phyloP scores from a whole-genome alignment of 108 stramenopile genomes.

The Skeletonema grethae region DNA sequence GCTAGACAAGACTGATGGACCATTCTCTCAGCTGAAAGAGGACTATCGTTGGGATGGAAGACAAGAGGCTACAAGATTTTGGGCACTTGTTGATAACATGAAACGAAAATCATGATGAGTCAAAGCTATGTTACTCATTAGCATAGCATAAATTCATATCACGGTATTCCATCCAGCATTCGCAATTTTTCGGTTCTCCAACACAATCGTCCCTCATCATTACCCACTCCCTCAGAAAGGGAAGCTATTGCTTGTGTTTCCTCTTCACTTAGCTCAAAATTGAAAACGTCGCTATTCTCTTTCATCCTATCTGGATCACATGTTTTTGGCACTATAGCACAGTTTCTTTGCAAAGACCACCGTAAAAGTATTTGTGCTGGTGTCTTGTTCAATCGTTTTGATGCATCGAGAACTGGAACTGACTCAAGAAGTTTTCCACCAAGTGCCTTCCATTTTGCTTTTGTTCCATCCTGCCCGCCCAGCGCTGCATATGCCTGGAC shows the following conservation, averaged over 20 bases:
- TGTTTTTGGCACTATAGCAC: conserved; percentile 43
- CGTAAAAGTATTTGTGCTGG: conserved; percentile 58
- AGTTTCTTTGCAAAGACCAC: conserved; percentile 56
- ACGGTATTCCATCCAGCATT: conserved; percentile 32
- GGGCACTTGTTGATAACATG: conserved; percentile 25
- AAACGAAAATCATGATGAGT: background rate
- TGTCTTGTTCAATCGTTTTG: conserved; percentile 31
- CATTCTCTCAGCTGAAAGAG: conserved; percentile 63
- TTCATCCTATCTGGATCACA: conserved; percentile 32
- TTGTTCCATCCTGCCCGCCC: conserved; percentile 74
- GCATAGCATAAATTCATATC: background rate
- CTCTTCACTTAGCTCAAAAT: conserved; percentile 20
- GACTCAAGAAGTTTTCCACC: conserved; percentile 35
- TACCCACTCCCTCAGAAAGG: conserved; percentile 20
- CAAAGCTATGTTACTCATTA: background rate
- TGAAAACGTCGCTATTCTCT: conserved; percentile 40
- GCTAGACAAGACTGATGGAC: conserved; percentile 55
- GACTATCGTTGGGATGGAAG: conserved; percentile 76
- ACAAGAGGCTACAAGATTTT: conserved; percentile 53
- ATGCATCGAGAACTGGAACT: conserved; percentile 50
- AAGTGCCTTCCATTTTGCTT: conserved; percentile 54
- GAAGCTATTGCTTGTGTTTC: conserved; percentile 30
- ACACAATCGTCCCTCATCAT: conserved; percentile 56
- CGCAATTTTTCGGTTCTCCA: conserved; percentile 75
- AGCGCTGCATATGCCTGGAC: conserved; percentile 79